These are phyloP conservation scores for Neotropicomus parvogracilis DNA, from an alignment of 1,284 basidiomycete species.

Conservation along the genomic window DNA sequence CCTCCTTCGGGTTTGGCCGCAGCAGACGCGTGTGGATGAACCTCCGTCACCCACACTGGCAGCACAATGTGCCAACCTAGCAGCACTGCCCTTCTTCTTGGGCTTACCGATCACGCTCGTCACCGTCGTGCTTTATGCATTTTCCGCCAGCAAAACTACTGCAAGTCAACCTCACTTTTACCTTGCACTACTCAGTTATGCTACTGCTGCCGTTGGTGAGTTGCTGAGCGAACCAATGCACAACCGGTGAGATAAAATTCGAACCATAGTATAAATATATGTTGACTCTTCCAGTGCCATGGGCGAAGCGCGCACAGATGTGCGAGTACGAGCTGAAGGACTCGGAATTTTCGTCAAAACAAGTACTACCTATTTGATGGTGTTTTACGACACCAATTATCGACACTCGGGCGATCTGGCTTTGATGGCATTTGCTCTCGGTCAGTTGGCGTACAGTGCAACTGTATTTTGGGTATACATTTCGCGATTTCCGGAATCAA, in stretches of 20 bases:
- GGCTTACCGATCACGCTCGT: constrained; percentile 53
- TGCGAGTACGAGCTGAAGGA: constrained; percentile 82
- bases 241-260: constrained; percentile 50
- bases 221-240: constrained; percentile 82
- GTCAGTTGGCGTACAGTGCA: constrained; percentile 72
- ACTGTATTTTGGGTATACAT: constrained; percentile 39
- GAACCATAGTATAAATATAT: constrained; percentile 7
- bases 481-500: constrained; percentile 26
- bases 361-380: constrained; percentile 60
- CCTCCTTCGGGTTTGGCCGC: constrained; percentile 52
- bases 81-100: constrained; percentile 55
- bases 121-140: constrained; percentile 48
- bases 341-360: constrained; percentile 75
- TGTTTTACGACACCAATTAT: constrained; percentile 46
- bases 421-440: constrained; percentile 77
- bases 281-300: constrained; percentile 51
- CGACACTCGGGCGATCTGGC: constrained; percentile 42
- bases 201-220: constrained; percentile 70
- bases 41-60: constrained; percentile 11
- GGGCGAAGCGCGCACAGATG: constrained; percentile 57
- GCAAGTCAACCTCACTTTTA: constrained; percentile 62
- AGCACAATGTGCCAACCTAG: constrained; percentile 43
- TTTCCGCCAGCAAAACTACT: constrained; percentile 48
- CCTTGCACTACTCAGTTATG: constrained; percentile 65
- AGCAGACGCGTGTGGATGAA: constrained; percentile 14